phyloP scores from a whole-genome alignment of 441 rosid genomes.

The Syzygium syzygioides region DNA sequence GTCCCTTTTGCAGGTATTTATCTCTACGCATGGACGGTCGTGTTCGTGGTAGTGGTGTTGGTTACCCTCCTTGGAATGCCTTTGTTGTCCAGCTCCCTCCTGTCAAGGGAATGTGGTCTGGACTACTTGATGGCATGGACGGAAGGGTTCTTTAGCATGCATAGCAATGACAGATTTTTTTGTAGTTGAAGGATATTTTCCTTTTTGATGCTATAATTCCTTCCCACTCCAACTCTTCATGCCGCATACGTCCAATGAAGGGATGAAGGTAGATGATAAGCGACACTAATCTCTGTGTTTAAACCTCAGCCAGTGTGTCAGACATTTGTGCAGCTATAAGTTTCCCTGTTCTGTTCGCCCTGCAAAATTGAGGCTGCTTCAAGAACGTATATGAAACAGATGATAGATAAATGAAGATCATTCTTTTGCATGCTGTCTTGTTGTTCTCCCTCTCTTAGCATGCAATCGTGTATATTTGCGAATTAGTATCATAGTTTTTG shows the following conservation, averaged over 20 bases:
- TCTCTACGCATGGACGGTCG: slow-evolving; percentile 89
- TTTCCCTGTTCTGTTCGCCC: background rate
- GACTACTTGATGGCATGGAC: slow-evolving; percentile 90
- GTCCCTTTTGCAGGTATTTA: slow-evolving; percentile 46
- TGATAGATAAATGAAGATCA: background rate
- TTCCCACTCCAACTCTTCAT: background rate
- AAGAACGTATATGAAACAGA: background rate
- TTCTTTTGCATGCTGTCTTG: background rate
- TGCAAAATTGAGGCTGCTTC: background rate
- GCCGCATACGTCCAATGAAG: background rate
- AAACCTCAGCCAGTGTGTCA: background rate
- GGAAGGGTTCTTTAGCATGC: slow-evolving; percentile 49
- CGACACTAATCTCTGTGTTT: background rate
- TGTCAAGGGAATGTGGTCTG: slow-evolving; percentile 81
- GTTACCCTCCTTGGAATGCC: slow-evolving; percentile 98
- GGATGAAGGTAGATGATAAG: background rate
- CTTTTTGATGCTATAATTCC: background rate
- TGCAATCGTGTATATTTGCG: background rate
- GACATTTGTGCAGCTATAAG: background rate
- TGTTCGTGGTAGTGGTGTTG: slow-evolving; percentile 89
- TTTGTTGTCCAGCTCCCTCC: slow-evolving; percentile 89
- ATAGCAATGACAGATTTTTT: background rate
- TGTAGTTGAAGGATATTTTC: background rate
- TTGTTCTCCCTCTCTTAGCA: background rate
- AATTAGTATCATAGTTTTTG: background rate